phyloP scores from a whole-genome alignment of 441 rosid species.

The Pelargonium australe region DNA sequence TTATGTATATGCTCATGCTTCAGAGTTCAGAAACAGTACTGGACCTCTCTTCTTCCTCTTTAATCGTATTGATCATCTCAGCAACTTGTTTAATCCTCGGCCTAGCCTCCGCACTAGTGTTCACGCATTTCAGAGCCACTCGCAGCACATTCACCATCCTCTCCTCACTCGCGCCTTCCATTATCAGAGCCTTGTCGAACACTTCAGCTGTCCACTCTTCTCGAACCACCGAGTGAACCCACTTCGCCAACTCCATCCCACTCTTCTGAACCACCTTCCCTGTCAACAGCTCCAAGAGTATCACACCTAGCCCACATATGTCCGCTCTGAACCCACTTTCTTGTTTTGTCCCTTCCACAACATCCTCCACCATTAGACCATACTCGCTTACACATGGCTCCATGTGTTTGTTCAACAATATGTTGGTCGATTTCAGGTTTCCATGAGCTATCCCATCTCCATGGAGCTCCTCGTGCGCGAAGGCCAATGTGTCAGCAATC shows the following conservation, averaged over 20 bases:
- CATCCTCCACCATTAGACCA: not conserved
- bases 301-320: slow-evolving; percentile 41
- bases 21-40: not conserved
- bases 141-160: slow-evolving; percentile 55
- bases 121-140: slow-evolving; percentile 52
- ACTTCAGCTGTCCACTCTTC: slow-evolving; percentile 69
- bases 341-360: not conserved
- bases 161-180: slow-evolving; percentile 49
- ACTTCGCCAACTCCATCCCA: slow-evolving; percentile 41
- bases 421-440: not conserved
- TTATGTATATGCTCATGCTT: not conserved
- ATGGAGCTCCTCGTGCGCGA: not conserved
- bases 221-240: slow-evolving; percentile 47
- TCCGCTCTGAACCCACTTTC: slow-evolving; percentile 28
- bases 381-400: slow-evolving; percentile 1
- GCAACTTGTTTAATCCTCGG: slow-evolving; percentile 40
- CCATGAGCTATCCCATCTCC: slow-evolving; percentile 1
- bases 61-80: slow-evolving; percentile 38
- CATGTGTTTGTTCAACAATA: not conserved
- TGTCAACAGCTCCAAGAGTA: slow-evolving; percentile 48
- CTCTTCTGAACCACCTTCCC: slow-evolving; percentile 40
- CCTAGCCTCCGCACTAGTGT: slow-evolving; percentile 28
- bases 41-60: slow-evolving; percentile 55
- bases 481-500: not conserved
- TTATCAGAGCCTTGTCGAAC: slow-evolving; percentile 40